phyloP scores from a whole-genome alignment of 2,329 filamentous ascomycete genomes.

The Aspergillus ibericus region DNA sequence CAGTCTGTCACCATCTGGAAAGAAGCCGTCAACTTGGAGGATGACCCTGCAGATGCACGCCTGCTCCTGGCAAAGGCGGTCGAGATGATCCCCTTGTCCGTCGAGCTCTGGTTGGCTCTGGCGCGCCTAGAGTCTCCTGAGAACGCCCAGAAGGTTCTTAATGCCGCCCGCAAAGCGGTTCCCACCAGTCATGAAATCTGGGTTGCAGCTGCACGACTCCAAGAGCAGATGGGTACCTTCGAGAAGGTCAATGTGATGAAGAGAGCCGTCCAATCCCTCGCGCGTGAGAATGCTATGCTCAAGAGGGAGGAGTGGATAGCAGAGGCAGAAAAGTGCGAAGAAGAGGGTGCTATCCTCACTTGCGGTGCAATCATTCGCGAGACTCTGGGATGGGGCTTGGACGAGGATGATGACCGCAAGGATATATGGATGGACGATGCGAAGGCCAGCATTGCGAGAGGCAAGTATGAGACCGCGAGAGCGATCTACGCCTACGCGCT shows the following conservation, averaged over 20 bases:
- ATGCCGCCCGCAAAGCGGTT: conserved; percentile 89
- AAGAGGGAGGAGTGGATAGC: conserved; percentile 96
- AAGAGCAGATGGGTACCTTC: conserved; percentile 82
- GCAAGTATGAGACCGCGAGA: conserved; percentile 83
- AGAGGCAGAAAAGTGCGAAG: conserved; percentile 92
- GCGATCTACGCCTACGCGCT: conserved; percentile 92
- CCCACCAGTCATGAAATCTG: conserved; percentile 94
- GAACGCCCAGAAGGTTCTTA: conserved; percentile 91
- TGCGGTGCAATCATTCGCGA: conserved; percentile 88
- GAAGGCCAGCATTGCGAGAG: conserved; percentile 74
- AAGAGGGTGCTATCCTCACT: conserved; percentile 82
- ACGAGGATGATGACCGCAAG: conserved; percentile 94
- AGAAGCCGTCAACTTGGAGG: conserved; percentile 91
- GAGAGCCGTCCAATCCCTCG: conserved; percentile 82
- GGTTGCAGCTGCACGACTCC: conserved; percentile 88
- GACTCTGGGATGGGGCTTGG: conserved; percentile 87
- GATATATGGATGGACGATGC: conserved; percentile 96
- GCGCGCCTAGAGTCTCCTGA: conserved; percentile 86
- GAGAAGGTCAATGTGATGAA: conserved; percentile 90
- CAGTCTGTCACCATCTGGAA: conserved; percentile 98
- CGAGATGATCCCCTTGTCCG: conserved; percentile 88
- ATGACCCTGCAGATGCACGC: conserved; percentile 82
- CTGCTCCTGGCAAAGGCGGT: conserved; percentile 91
- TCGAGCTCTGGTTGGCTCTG: conserved; percentile 92
- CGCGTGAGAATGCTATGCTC: conserved; percentile 90